Evolutionary conservation across 1,284 basidiomycete species (phyloP), one percentile per base, ranked within the genome.

Genomic region (Tremellales sp.): DNA sequence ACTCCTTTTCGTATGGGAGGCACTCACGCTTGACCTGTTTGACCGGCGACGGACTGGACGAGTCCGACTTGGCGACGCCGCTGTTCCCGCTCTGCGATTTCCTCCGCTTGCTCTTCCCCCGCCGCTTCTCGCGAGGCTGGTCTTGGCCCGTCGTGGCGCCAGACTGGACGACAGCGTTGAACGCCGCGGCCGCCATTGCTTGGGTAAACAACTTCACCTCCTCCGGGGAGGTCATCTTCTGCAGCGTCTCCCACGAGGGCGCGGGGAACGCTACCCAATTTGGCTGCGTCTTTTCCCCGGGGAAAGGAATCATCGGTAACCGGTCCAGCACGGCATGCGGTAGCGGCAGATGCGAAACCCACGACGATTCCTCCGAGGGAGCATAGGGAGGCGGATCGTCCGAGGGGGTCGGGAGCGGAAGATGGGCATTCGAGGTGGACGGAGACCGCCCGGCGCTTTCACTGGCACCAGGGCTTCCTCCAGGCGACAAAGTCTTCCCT

Each of bases 11-110:
- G 16, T 10, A 31, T 16, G 18, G 8, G 8, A 36, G 9, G 8
- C 18, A 75, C 83, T 70, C 67, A 87, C 86, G 81, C 52, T 66
- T 67, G 41, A 67, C 64, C 33, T 63, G 61, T 45, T 60, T 54
- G 27, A 60, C 58, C 12, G 62, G 50, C 46, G 63, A 50, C 19
- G 40, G 45, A 21, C 31, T 25, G 6, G 50, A 40, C 19, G 45
- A 45, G 10, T 39, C 32, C 38, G 16, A 19, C 39, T 32, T 31
- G 13, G 31, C 34, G 21, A 37, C 45, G 7, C 35, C 19, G 18
- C 21, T 5, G 14, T 4, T 19, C 13, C 39, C 12, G 27, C 32
- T 16, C 14, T 35, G 24, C 26, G 21, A 12, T 34, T 47, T 5
- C 19, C 33, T 14, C 13, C 21, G 27, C 40, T 28, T 41, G 21